Conservation (phyloP, 2,329 filamentous ascomycete genomes). For the Colletotrichum sp. region DNA sequence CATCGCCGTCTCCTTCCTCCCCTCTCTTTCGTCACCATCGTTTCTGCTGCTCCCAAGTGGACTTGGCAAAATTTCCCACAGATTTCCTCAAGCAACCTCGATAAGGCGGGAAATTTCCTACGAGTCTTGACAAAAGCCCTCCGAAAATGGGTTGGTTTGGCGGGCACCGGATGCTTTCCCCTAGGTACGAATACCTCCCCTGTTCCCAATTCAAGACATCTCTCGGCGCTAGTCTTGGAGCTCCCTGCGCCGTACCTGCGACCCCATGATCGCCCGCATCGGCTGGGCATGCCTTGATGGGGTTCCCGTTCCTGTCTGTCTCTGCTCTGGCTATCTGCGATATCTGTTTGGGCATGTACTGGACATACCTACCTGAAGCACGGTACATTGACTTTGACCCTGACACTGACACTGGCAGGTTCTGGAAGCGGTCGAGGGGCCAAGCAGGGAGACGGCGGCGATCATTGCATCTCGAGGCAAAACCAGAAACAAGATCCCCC, state of each 20-base stretch:
- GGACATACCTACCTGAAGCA: neutral
- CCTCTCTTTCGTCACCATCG: neutral
- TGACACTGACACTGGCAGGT: neutral
- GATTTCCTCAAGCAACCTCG: neutral
- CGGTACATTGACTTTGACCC: neutral
- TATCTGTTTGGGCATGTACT: neutral
- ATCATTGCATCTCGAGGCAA: neutral
- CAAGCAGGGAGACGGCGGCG: neutral
- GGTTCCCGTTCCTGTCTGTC: neutral
- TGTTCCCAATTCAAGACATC: constrained; percentile 2
- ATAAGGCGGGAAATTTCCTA: neutral
- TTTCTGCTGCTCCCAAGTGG: neutral
- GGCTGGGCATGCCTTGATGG: constrained; percentile 19
- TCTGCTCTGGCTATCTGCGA: neutral
- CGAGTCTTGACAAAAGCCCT: neutral
- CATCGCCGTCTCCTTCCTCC: neutral
- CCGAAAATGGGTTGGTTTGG: neutral
- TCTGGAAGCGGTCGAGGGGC: neutral
- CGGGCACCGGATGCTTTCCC: neutral
- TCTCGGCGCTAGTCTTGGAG: constrained; percentile 2
- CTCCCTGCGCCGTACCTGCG: constrained; percentile 9
- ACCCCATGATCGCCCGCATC: constrained; percentile 18
- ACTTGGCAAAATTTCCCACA: neutral
- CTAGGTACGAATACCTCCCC: neutral
- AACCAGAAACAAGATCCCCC: neutral